phyloP scores from a whole-genome alignment of 2,329 filamentous ascomycete species.

The Cordyceps cicadae region DNA sequence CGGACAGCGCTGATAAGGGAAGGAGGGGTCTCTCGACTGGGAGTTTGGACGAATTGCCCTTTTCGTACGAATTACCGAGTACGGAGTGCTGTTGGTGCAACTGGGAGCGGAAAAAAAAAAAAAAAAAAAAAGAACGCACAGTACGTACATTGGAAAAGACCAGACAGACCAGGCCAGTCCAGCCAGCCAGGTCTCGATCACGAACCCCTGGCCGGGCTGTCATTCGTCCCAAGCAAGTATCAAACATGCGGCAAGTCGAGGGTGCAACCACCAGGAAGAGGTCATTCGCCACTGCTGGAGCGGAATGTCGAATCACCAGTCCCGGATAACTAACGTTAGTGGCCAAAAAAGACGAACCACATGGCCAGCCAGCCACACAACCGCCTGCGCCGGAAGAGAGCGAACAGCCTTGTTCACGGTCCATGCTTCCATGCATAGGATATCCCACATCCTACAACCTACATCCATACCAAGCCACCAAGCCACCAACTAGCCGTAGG shows the following conservation, averaged over 20 bases:
- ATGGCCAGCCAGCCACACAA: not conserved
- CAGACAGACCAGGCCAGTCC: too few species aligned
- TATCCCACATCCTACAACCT: not conserved
- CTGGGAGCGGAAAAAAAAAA: too few species aligned
- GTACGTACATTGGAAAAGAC: too few species aligned
- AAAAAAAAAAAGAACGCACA: too few species aligned
- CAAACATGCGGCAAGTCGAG: not conserved
- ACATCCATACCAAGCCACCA: not conserved
- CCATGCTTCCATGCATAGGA: too few species aligned
- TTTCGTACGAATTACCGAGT: too few species aligned
- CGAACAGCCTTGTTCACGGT: not conserved
- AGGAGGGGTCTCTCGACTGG: not conserved
- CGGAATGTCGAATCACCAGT: too few species aligned
- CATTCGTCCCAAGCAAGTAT: not conserved
- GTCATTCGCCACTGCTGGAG: too few species aligned
- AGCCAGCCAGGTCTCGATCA: too few species aligned
- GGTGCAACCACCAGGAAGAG: not conserved
- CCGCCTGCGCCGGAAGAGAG: not conserved
- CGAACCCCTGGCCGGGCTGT: not conserved
- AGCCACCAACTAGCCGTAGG: too few species aligned
- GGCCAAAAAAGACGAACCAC: not conserved
- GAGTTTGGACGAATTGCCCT: not conserved
- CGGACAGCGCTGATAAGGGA: too few species aligned
- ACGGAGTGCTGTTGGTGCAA: too few species aligned
- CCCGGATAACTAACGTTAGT: not conserved